Evolutionary conservation across 1,284 basidiomycete species (phyloP), one percentile per base, ranked within the genome.

Genomic region (Heliocybe sulcata): DNA sequence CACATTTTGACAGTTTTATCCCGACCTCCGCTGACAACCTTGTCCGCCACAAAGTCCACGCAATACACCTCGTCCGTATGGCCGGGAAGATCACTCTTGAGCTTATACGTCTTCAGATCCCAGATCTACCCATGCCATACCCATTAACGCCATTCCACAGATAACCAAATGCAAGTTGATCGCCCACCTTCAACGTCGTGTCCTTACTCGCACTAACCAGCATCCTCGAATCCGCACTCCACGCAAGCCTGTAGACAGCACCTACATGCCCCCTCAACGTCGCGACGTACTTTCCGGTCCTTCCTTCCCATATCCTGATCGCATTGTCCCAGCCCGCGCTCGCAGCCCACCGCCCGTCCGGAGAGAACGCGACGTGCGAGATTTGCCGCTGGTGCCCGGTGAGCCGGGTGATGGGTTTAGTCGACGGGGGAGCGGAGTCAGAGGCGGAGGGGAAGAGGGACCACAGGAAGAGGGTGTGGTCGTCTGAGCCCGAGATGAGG

Each of bases 61-160:
- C 96, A 99, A 73, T 98, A 98, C 25, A 99, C 96, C 69, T 99
- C 97, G 65, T 99, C 96, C 0, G 90, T 91, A 67, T 99, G 97
- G 2, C 96, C 97, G 0, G 95, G 93, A 23, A 99, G 80, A 69
- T 99, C 96, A 2, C 83, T 85, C 64, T 92, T 88, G 61, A 98
- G 87, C 71, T 97, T 97, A 72, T 92, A 92, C 16, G 92, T 95
- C 69, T 93, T 94, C 57, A 97, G 76, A 68, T 96, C 91, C 94
- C 94, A 97, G 27, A 97, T 85, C 92, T 94, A 57, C 14, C 29
- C 29, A 49, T 8, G 11, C 8, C 11, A 12, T 25, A 26, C 10
- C 19, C 42, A 45, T 25, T 10, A 16, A 45, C 11, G 25, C 12
- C 22, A 49, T 26, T 20, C 20, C 12, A 49, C n/a, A n/a, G 27